Evolutionary conservation across 2,329 filamentous ascomycete genomes (phyloP).

Genomic region (Arthrobotrys musiformis): DNA sequence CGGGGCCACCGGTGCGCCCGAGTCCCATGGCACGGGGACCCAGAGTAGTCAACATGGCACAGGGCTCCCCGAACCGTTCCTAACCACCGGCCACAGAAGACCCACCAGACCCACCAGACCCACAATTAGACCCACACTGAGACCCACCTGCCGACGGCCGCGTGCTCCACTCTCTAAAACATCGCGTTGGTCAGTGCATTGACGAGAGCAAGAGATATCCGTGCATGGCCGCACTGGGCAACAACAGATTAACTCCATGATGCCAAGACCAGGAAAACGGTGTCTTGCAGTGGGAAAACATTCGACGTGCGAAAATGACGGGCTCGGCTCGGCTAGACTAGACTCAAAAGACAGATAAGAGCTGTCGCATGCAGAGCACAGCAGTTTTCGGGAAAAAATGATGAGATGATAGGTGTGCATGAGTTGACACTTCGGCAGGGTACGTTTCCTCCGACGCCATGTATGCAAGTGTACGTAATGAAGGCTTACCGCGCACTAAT

Average conservation of each 20-base stretch:
- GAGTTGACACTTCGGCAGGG: background rate
- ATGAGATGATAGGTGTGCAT: background rate
- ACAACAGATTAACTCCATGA: background rate
- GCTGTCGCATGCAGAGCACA: background rate
- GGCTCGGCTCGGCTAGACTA: too few relatives aligned
- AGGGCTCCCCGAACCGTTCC: background rate
- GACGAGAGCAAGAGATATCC: background rate
- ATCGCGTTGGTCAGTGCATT: background rate
- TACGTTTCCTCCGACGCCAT: background rate
- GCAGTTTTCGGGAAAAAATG: background rate
- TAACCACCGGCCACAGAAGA: background rate
- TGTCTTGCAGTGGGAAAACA: background rate
- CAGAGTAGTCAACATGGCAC: background rate
- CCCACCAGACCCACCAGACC: background rate
- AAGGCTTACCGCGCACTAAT: too few relatives aligned
- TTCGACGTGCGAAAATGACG: background rate
- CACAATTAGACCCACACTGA: background rate
- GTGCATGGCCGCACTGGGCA: background rate
- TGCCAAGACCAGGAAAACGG: background rate
- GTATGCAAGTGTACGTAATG: background rate
- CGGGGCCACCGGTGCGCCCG: background rate
- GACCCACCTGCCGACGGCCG: background rate
- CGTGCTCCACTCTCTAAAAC: background rate
- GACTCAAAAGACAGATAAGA: background rate
- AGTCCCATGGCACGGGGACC: background rate